These are phyloP conservation scores for Limtongozyma cylindracea DNA, from an alignment of 805 yeast genomes.

Conservation along the genomic window DNA sequence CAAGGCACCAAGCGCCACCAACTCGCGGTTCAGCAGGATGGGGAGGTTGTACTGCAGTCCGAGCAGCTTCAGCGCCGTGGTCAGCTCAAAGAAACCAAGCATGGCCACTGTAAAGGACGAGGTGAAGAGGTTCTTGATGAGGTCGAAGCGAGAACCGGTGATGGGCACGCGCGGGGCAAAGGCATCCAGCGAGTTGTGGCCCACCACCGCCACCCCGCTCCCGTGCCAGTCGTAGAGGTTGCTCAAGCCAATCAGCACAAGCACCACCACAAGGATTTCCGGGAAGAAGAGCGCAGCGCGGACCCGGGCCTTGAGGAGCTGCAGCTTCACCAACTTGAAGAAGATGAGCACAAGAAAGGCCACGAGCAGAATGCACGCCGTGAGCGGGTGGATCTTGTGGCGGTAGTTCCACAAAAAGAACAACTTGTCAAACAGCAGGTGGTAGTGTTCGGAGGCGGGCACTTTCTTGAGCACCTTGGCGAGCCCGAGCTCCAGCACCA, in stretches of 20 bases:
- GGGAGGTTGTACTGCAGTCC: slow-evolving; percentile 51
- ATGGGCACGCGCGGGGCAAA: slow-evolving; percentile 7
- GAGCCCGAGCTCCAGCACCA: slow-evolving; percentile 51
- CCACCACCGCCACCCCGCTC: slow-evolving; percentile 42
- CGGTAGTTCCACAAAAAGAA: slow-evolving; percentile 25
- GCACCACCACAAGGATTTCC: slow-evolving; percentile 61
- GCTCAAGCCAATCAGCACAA: slow-evolving; percentile 28
- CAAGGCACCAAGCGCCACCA: slow-evolving; percentile 68
- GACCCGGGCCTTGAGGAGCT: not conserved
- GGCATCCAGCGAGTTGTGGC: slow-evolving; percentile 23
- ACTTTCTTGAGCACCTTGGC: slow-evolving; percentile 15
- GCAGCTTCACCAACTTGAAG: slow-evolving; percentile 3
- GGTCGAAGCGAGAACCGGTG: too few species aligned
- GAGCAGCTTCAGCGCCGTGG: slow-evolving; percentile 75
- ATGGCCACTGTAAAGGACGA: slow-evolving; percentile 55
- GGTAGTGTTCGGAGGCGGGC: slow-evolving; percentile 11
- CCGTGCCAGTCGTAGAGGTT: slow-evolving; percentile 17
- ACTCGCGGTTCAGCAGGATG: slow-evolving; percentile 68
- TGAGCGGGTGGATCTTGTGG: slow-evolving; percentile 23
- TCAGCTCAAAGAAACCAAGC: slow-evolving; percentile 78
- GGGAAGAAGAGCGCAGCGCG: slow-evolving; percentile 40
- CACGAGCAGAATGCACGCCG: slow-evolving; percentile 29
- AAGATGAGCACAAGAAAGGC: slow-evolving; percentile 25
- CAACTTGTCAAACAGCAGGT: slow-evolving; percentile 47
- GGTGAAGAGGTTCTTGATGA: slow-evolving; percentile 28